These are phyloP conservation scores for Paratrimastix pyriformis DNA, from an alignment of 78 protist species.

Conservation along the genomic window DNA sequence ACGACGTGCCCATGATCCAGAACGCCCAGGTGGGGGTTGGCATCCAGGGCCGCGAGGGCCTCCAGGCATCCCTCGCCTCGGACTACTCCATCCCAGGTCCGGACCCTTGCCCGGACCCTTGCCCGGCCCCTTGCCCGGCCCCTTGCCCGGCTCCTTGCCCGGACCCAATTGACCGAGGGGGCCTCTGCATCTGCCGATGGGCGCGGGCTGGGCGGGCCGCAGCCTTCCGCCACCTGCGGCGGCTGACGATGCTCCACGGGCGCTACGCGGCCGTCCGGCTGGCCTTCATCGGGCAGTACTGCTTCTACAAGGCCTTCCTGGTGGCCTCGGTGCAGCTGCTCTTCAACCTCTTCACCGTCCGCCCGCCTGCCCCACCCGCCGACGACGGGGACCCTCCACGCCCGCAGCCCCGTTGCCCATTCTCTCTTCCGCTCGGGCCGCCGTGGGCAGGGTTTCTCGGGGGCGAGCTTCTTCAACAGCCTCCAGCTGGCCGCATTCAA, in stretches of 20 bases:
- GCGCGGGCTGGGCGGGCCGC: neutral
- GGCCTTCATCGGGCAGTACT: neutral
- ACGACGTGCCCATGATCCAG: constrained; percentile 37
- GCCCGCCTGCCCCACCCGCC: no score
- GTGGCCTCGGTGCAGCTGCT: neutral
- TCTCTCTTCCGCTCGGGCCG: no score
- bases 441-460: constrained; percentile 9
- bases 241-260: constrained; percentile 20
- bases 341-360: neutral
- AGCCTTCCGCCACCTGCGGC: constrained; percentile 1
- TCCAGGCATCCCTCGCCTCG: constrained; percentile 31
- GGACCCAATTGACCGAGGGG: neutral
- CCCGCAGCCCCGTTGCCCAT: no score
- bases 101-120: no score
- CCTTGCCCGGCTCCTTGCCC: no score
- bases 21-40: constrained; percentile 38
- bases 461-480: neutral
- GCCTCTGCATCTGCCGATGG: no score
- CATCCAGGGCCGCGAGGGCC: constrained; percentile 36
- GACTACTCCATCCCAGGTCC: constrained; percentile 25
- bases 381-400: no score
- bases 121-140: no score
- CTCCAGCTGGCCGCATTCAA: constrained; percentile 2
- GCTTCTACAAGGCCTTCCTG: constrained; percentile 12
- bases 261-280: neutral